Evolutionary conservation across 2,329 filamentous ascomycete genomes (phyloP).

Genomic region (Pseudocercospora crystallina): DNA sequence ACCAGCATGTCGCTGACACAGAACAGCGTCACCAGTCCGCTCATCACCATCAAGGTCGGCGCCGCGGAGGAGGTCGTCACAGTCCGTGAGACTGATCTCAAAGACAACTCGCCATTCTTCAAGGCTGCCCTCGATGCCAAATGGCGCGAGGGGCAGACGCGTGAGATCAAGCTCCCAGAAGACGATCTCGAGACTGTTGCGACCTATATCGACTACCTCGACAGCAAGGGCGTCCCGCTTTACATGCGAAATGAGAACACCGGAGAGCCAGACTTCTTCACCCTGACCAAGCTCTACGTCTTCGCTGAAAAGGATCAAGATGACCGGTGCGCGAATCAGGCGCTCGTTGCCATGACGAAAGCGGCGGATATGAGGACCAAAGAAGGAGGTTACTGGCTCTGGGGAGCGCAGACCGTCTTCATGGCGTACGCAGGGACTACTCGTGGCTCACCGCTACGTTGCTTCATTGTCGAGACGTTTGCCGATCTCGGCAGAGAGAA

Average conservation of each 20-base stretch:
- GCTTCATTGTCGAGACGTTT: too few relatives aligned
- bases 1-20: too few relatives aligned
- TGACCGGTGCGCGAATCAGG: too few relatives aligned
- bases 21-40: not conserved
- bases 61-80: not conserved
- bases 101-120: conserved; percentile 6
- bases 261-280: not conserved
- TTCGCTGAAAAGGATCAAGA: not conserved
- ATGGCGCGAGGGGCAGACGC: conserved; percentile 8
- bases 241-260: too few relatives aligned
- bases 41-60: conserved; percentile 10
- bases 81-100: conserved; percentile 9
- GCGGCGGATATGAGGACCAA: too few relatives aligned
- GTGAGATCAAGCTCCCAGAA: conserved; percentile 8
- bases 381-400: too few relatives aligned
- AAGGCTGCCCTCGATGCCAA: conserved; percentile 8
- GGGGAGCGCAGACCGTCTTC: too few relatives aligned
- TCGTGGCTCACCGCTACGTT: too few relatives aligned
- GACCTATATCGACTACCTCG: conserved; percentile 7
- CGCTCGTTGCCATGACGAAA: too few relatives aligned
- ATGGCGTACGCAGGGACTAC: too few relatives aligned
- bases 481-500: too few relatives aligned
- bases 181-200: conserved; percentile 4
- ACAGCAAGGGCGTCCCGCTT: not conserved
- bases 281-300: not conserved